Evolutionary conservation across 441 rosid genomes (phyloP), one percentile per base, ranked within the genome.

Genomic region (Adansonia rubrostipa): DNA sequence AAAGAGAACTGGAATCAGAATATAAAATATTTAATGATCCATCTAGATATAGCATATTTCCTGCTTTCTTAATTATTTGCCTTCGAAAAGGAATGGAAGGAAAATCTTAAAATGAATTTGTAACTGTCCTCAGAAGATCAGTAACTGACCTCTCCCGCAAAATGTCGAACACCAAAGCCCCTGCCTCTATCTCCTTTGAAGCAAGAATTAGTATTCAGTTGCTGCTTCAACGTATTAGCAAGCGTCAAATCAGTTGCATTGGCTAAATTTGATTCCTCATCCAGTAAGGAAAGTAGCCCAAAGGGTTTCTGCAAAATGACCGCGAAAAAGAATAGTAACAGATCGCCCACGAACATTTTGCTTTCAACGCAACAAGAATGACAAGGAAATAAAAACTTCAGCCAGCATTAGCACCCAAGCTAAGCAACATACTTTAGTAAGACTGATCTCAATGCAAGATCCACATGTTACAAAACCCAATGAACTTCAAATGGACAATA

Each of bases 161-260:
- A 94, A 85, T 96, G 98, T 24, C 77, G 82, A 81, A 96, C 81
- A 62, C 89, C 76, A 66, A 96, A 96, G 74, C 94, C 92, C 80
- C 96, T 90, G 73, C 94, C 95, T 81, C 93, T 92, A 81, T 92
- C 94, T 77, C 91, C 98, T 85, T 87, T 92, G 84, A 94, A 94
- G 92, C 88, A 88, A 81, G 95, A 81, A 82, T 87, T 89, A 74
- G 80, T 77, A 84, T 78, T 88, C 85, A 94, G 79, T 79, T 94
- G 97, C 84, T 93, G 95, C 85, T 93, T 90, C 75, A 96, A 95
- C 88, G 94, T 96, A 87, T 88, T 94, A 71, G 93, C 92, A 80
- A 94, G 87, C 65, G 99, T 92, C 85, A 92, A 85, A 88, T 96
- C 99, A 79, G 96, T 88, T 78, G 96, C 96, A 77, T 83, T 90